Percentiles rank a stretch among this genome's conserved stretches.
Evolutionary conservation across 2,329 filamentous ascomycete species (phyloP).

Genomic region (Fusarium sp.): DNA sequence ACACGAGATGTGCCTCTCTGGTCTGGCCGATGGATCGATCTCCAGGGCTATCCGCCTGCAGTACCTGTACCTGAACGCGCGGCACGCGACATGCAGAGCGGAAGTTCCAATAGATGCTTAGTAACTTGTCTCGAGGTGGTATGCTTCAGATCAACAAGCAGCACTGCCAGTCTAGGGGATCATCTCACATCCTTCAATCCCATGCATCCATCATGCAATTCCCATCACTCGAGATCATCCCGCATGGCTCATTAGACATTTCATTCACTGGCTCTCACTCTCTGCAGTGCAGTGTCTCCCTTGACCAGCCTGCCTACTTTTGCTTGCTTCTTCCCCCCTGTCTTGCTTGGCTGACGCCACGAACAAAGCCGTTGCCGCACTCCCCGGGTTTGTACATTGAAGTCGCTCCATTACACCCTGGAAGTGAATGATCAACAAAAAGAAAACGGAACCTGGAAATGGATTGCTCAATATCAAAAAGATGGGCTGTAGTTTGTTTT

Average conservation of each 20-base stretch:
- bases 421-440: neutral
- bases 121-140: neutral
- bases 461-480: neutral
- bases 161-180: neutral
- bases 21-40: neutral
- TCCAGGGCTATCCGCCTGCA: conserved; percentile 8
- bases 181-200: neutral
- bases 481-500: neutral
- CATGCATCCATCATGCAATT: neutral
- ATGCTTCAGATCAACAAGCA: neutral
- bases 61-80: conserved; percentile 31
- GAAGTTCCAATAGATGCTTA: conserved; percentile 1
- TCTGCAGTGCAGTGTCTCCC: neutral
- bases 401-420: neutral
- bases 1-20: neutral
- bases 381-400: neutral
- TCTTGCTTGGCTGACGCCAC: conserved; percentile 3
- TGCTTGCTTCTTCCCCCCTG: conserved; percentile 1
- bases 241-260: neutral
- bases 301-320: neutral
- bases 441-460: neutral
- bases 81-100: conserved; percentile 28
- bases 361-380: neutral
- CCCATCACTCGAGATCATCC: neutral
- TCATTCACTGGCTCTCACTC: neutral